A percentile compares a stretch with the other conserved stretches of the same genome.
phyloP scores from a whole-genome alignment of 176 grass and related monocot genomes.

The Carex scoparia region DNA sequence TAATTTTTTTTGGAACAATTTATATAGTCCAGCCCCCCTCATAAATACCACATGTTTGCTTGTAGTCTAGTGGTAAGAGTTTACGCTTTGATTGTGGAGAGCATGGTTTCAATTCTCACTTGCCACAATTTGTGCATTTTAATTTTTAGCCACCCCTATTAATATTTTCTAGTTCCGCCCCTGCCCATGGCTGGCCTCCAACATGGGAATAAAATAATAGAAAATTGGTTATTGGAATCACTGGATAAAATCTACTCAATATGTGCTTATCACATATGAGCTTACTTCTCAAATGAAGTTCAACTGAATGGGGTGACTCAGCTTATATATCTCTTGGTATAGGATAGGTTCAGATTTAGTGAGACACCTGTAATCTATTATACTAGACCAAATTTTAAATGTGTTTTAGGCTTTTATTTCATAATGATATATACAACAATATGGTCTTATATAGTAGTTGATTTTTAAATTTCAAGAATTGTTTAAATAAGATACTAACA shows the following conservation, averaged over 20 bases:
- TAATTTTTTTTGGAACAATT: too few species aligned
- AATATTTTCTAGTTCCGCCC: too few species aligned
- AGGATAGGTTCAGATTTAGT: not conserved
- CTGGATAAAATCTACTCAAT: not conserved
- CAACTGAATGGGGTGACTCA: not conserved
- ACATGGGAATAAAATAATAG: not conserved
- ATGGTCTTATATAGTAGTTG: not conserved
- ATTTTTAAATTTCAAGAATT: not conserved
- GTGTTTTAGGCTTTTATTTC: not conserved
- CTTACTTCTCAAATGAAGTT: not conserved
- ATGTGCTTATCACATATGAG: not conserved
- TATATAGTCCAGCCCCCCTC: too few species aligned
- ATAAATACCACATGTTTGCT: too few species aligned
- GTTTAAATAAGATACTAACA: not conserved
- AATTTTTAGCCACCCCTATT: too few species aligned
- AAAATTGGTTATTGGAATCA: not conserved
- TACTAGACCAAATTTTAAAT: not conserved
- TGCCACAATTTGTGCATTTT: too few species aligned
- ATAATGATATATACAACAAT: not conserved
- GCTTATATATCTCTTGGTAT: not conserved
- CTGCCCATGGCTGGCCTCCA: not conserved
- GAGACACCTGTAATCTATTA: not conserved
- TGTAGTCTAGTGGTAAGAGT: too few species aligned
- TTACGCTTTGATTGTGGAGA: too few species aligned
- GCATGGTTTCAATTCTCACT: too few species aligned